Evolutionary conservation across 495 filamentous ascomycete species (phyloP).

Genomic region (Poronia punctata): DNA sequence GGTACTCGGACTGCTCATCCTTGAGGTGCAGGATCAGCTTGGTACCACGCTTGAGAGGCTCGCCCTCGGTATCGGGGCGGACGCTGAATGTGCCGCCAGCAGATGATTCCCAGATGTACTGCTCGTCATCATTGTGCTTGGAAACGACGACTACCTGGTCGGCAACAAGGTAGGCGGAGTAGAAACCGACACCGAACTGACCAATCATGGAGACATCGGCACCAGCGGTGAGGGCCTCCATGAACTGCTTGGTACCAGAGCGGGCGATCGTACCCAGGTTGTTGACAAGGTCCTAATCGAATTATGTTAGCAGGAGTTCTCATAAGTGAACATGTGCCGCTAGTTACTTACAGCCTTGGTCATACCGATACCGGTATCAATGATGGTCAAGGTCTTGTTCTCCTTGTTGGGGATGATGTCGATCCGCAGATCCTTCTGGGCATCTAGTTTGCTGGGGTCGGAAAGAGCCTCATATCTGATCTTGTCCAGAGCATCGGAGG

Average conservation of each 20-base stretch:
- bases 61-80: constrained; percentile 80
- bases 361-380: constrained; percentile 98
- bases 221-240: constrained; percentile 97
- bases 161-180: constrained; percentile 98
- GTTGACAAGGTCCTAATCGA: constrained; percentile 83
- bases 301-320: not conserved
- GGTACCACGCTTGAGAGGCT: constrained; percentile 86
- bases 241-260: constrained; percentile 99
- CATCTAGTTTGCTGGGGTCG: constrained; percentile 92
- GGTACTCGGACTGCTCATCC: constrained; percentile 97
- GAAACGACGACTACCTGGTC: constrained; percentile 92
- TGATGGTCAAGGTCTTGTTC: constrained; percentile 93
- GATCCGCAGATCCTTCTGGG: constrained; percentile 93
- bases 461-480: constrained; percentile 97
- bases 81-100: constrained; percentile 98
- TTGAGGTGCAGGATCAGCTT: constrained; percentile 98
- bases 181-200: constrained; percentile 99
- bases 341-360: constrained; percentile 86
- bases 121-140: constrained; percentile 99
- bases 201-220: constrained; percentile 99
- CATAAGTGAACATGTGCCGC: too few relatives aligned
- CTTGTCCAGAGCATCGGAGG: constrained; percentile 98
- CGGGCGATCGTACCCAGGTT: constrained; percentile 99
- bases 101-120: constrained; percentile 98
- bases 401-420: constrained; percentile 97